These are phyloP conservation scores for Furculomyces boomerangus DNA, from an alignment of 371 early-diverging fungal genomes.

Conservation along the genomic window DNA sequence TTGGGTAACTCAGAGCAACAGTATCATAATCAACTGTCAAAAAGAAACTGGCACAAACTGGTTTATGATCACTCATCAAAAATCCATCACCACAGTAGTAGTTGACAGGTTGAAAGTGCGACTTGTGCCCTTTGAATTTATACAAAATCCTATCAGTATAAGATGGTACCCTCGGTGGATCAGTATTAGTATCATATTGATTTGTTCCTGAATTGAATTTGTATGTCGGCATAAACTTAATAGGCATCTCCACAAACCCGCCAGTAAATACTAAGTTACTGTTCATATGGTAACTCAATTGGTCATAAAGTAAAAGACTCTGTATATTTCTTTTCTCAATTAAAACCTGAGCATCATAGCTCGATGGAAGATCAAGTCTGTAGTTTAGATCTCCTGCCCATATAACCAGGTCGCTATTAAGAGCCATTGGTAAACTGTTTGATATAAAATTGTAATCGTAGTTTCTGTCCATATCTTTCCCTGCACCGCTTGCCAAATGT, in stretches of 20 bases:
- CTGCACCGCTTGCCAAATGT: slow-evolving; percentile 84
- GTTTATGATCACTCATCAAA: background rate
- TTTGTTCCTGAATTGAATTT: slow-evolving; percentile 44
- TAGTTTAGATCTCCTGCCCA: slow-evolving; percentile 85
- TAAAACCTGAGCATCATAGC: slow-evolving; percentile 24
- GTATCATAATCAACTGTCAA: background rate
- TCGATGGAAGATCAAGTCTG: slow-evolving; percentile 42
- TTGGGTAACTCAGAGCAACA: background rate
- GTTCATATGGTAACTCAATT: slow-evolving; percentile 50
- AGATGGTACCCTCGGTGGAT: slow-evolving; percentile 71
- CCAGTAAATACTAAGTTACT: slow-evolving; percentile 37
- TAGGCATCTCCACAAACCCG: slow-evolving; percentile 49
- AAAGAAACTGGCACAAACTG: background rate
- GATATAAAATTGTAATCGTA: slow-evolving; percentile 9
- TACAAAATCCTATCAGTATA: slow-evolving; percentile 82
- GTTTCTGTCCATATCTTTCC: slow-evolving; percentile 69
- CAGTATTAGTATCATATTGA: slow-evolving; percentile 42
- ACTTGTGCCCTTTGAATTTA: background rate
- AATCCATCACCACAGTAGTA: background rate
- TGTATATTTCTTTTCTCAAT: slow-evolving; percentile 10
- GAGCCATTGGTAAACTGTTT: background rate
- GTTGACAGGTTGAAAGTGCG: background rate
- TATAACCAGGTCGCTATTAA: background rate
- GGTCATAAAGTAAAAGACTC: slow-evolving; percentile 22
- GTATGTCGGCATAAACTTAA: slow-evolving; percentile 71